A percentile compares a stretch with the other conserved stretches of the same genome.
Evolutionary conservation across 2,329 filamentous ascomycete genomes (phyloP).

Genomic region (Verticillium albo-atrum): DNA sequence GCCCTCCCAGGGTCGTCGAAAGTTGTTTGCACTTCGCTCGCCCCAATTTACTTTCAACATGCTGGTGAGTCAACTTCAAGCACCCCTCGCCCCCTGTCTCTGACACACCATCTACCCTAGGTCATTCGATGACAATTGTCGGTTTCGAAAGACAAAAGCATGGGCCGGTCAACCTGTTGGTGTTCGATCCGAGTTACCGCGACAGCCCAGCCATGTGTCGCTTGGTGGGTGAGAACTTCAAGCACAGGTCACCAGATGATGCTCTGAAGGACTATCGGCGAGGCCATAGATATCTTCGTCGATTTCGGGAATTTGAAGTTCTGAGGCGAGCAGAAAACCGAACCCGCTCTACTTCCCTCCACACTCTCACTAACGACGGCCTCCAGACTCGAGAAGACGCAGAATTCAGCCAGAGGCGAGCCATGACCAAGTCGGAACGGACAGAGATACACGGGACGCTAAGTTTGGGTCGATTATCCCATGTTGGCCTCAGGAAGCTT

Average conservation of each 20-base stretch:
- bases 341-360: background rate
- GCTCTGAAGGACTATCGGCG: constrained; percentile 71
- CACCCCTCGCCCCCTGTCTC: background rate
- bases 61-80: constrained; percentile 45
- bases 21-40: constrained; percentile 66
- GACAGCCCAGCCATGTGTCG: constrained; percentile 61
- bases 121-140: constrained; percentile 87
- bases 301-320: constrained; percentile 74
- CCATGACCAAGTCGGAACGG: too few relatives aligned
- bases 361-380: background rate
- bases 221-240: constrained; percentile 46
- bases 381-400: background rate
- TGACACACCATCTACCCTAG: constrained; percentile 27
- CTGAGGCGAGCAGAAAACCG: constrained; percentile 29
- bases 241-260: constrained; percentile 40
- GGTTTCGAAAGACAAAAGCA: constrained; percentile 69
- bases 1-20: constrained; percentile 47
- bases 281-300: constrained; percentile 61
- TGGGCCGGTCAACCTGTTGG: constrained; percentile 65
- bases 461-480: too few relatives aligned
- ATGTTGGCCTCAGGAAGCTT: background rate
- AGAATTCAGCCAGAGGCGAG: background rate
- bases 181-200: constrained; percentile 83
- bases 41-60: constrained; percentile 89
- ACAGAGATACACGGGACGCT: too few relatives aligned